Conservation (phyloP, 1,139 yeast genomes). For the Pichia sp. region DNA sequence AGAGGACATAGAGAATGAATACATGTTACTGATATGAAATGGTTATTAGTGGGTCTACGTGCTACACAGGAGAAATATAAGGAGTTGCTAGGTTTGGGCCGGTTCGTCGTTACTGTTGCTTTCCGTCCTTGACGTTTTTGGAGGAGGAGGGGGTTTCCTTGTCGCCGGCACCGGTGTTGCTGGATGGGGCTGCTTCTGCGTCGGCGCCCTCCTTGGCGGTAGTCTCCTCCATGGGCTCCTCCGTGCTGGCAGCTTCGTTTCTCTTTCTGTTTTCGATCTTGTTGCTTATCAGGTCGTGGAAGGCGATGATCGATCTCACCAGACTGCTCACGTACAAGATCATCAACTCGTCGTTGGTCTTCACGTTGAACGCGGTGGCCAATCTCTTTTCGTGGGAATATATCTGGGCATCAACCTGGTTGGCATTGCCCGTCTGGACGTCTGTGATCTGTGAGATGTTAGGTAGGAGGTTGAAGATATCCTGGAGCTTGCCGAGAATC, state of each 20-base stretch:
- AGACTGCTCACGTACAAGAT: slow-evolving; percentile 82
- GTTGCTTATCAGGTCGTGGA: slow-evolving; percentile 94
- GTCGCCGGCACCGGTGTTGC: neutral
- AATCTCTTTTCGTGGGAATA: slow-evolving; percentile 40
- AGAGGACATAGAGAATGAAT: too few species aligned
- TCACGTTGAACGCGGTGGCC: slow-evolving; percentile 77
- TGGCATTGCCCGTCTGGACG: slow-evolving; percentile 18
- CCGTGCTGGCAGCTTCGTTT: slow-evolving; percentile 27
- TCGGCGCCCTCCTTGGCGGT: neutral
- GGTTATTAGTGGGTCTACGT: neutral
- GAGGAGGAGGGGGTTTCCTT: neutral
- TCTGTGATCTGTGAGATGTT: slow-evolving; percentile 51
- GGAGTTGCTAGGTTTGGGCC: neutral
- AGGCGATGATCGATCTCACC: slow-evolving; percentile 92
- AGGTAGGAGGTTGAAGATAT: slow-evolving; percentile 89
- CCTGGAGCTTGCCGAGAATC: slow-evolving; percentile 88
- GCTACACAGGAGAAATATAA: neutral
- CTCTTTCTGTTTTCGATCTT: slow-evolving; percentile 74
- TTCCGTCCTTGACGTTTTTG: neutral
- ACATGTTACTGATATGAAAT: neutral
- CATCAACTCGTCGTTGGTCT: slow-evolving; percentile 96
- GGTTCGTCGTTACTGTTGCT: neutral
- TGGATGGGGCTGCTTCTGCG: neutral
- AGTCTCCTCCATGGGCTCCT: neutral
- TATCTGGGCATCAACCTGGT: slow-evolving; percentile 29